Percentiles rank a stretch among this genome's conserved stretches.
These are phyloP conservation scores for Cercophora newfieldiana DNA, from an alignment of 495 filamentous ascomycete species.

Conservation along the genomic window DNA sequence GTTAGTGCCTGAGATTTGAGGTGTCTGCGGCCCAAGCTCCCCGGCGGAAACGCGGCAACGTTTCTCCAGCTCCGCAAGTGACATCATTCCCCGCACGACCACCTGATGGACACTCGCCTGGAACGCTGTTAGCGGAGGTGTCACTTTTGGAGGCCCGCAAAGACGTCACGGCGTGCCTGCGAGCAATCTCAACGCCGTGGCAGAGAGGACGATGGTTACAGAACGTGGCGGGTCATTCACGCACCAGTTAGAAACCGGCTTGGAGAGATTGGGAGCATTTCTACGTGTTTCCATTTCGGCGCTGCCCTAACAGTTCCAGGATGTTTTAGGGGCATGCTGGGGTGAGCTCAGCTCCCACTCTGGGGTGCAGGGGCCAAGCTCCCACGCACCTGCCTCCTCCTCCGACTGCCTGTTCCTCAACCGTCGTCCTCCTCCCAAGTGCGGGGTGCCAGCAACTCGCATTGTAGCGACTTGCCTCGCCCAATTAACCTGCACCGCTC, in stretches of 20 bases:
- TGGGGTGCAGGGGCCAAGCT: constrained; percentile 13
- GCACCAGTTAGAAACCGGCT: background rate
- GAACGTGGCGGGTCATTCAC: background rate
- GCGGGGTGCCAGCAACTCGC: constrained; percentile 31
- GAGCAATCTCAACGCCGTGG: background rate
- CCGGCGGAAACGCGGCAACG: constrained; percentile 11
- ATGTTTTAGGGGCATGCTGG: background rate
- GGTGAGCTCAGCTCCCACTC: background rate
- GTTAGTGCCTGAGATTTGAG: constrained; percentile 9
- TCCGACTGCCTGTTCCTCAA: constrained; percentile 6
- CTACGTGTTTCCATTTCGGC: background rate
- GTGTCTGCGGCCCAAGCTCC: background rate
- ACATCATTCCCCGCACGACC: constrained; percentile 36
- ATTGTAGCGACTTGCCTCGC: constrained; percentile 20
- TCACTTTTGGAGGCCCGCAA: background rate
- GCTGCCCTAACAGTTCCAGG: background rate
- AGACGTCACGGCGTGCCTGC: background rate
- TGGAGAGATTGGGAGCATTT: background rate
- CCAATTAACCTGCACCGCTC: constrained; percentile 35
- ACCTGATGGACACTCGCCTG: background rate
- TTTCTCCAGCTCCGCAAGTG: constrained; percentile 21
- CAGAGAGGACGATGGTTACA: background rate
- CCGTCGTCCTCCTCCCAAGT: constrained; percentile 24
- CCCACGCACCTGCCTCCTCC: background rate
- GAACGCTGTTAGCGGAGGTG: background rate